Percentiles rank a stretch among this genome's conserved stretches.
Evolutionary conservation across 2,329 filamentous ascomycete genomes (phyloP).

Genomic region (Aspergillus luchuensis): DNA sequence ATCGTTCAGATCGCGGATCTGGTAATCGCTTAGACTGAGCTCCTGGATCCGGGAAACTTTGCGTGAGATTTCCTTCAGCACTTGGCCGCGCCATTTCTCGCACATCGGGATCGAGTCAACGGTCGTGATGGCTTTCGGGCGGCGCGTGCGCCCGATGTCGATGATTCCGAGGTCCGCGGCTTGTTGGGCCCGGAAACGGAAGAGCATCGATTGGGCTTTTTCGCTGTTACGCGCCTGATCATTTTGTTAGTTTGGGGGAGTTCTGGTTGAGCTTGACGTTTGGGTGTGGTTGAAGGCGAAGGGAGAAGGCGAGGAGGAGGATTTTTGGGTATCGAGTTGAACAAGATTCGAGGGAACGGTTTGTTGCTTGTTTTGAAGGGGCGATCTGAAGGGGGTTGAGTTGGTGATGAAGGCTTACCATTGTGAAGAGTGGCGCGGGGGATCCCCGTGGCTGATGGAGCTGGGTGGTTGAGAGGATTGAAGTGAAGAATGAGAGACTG

Average conservation of each 20-base stretch:
- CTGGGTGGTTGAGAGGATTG: conserved; percentile 22
- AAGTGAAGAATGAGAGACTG: conserved; percentile 21
- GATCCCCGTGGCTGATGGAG: conserved; percentile 16
- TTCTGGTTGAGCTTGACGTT: conserved; percentile 14
- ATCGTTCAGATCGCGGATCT: conserved; percentile 96
- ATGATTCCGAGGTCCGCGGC: conserved; percentile 95
- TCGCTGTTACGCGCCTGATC: conserved; percentile 88
- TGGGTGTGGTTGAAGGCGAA: not conserved
- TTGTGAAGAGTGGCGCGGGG: conserved; percentile 27
- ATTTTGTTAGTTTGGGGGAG: conserved; percentile 17
- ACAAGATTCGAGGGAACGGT: not conserved
- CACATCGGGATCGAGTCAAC: conserved; percentile 81
- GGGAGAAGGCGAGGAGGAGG: not conserved
- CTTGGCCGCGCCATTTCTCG: conserved; percentile 98
- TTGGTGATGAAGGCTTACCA: conserved; percentile 28
- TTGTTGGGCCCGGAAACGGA: conserved; percentile 97
- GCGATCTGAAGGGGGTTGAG: not conserved
- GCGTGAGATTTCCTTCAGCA: conserved; percentile 93
- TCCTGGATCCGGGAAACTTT: conserved; percentile 98
- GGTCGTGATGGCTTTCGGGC: conserved; percentile 87
- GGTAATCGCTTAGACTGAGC: conserved; percentile 85
- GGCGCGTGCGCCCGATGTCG: conserved; percentile 84
- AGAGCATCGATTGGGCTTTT: conserved; percentile 99
- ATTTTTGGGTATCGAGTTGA: not conserved
- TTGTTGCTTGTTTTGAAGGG: not conserved